Conservation (phyloP, 495 filamentous ascomycete genomes). For the Neurospora intermedia region DNA sequence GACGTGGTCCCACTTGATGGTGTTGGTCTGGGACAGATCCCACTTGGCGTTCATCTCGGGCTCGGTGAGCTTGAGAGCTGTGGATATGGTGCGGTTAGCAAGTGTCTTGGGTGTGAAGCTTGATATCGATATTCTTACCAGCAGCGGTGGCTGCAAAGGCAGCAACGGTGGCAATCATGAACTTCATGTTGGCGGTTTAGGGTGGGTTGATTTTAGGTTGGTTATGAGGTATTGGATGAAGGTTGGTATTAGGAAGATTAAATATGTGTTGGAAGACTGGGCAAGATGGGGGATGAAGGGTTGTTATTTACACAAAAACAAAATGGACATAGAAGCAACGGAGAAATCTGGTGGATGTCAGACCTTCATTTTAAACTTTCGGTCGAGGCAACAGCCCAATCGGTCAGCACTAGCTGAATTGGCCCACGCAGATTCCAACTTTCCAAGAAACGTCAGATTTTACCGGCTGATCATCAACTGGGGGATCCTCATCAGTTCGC, state of each 20-base stretch:
- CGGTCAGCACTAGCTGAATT: not conserved
- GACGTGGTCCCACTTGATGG: constrained; percentile 11
- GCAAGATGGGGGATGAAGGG: not conserved
- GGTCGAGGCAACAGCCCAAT: not conserved
- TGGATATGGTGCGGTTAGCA: not conserved
- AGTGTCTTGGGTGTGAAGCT: not conserved
- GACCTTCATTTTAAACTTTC: not conserved
- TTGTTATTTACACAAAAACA: not conserved
- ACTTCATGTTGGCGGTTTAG: constrained; percentile 7
- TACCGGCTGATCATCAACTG: not conserved
- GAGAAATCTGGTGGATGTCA: not conserved
- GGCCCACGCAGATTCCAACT: not conserved
- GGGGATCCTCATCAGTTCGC: not conserved
- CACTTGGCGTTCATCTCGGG: constrained; percentile 1
- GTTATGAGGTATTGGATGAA: not conserved
- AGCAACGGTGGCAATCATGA: constrained; percentile 2
- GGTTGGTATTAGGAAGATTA: not conserved
- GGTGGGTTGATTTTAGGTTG: not conserved
- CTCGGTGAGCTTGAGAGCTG: constrained; percentile 4
- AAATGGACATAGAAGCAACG: not conserved
- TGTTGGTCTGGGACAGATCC: constrained; percentile 12
- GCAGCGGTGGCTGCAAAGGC: constrained; percentile 6
- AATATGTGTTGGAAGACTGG: not conserved
- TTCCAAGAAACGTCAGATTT: not conserved
- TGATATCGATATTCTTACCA: not conserved